A percentile compares a stretch with the other conserved stretches of the same genome.
Conservation (phyloP, 345 rosid species). For the Salix brachista region DNA sequence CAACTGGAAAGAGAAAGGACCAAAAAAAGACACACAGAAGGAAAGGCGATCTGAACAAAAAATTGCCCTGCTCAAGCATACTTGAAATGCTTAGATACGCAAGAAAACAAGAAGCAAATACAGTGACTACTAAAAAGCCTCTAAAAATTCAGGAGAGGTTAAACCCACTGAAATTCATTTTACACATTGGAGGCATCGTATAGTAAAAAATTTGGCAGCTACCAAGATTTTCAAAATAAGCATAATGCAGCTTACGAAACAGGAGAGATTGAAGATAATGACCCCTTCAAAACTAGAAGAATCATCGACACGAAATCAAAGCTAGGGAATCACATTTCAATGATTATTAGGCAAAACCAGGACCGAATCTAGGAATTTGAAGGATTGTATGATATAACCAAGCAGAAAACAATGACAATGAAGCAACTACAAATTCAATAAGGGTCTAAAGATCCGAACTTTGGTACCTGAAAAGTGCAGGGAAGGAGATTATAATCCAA, state of each 20-base stretch:
- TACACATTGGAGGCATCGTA: constrained; percentile 3
- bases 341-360: constrained; percentile 19
- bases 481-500: constrained; percentile 19
- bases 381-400: constrained; percentile 12
- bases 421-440: constrained; percentile 8
- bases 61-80: constrained; percentile 32
- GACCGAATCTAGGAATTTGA: constrained; percentile 7
- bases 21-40: constrained; percentile 36
- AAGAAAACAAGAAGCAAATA: constrained; percentile 14
- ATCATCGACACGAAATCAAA: constrained; percentile 7
- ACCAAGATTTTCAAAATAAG: constrained; percentile 15
- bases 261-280: constrained; percentile 6
- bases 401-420: constrained; percentile 11
- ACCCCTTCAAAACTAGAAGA: neutral
- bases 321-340: constrained; percentile 26
- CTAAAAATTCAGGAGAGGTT: neutral
- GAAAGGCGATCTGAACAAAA: constrained; percentile 22
- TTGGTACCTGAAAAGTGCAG: constrained; percentile 40
- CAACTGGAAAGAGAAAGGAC: constrained; percentile 31
- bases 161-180: constrained; percentile 6
- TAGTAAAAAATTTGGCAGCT: neutral
- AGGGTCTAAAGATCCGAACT: constrained; percentile 14
- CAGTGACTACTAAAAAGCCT: constrained; percentile 13
- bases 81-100: constrained; percentile 23
- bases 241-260: constrained; percentile 21